These are phyloP conservation scores for Buxus sempervirens DNA, from an alignment of 164 flowering plant genomes.

Conservation along the genomic window DNA sequence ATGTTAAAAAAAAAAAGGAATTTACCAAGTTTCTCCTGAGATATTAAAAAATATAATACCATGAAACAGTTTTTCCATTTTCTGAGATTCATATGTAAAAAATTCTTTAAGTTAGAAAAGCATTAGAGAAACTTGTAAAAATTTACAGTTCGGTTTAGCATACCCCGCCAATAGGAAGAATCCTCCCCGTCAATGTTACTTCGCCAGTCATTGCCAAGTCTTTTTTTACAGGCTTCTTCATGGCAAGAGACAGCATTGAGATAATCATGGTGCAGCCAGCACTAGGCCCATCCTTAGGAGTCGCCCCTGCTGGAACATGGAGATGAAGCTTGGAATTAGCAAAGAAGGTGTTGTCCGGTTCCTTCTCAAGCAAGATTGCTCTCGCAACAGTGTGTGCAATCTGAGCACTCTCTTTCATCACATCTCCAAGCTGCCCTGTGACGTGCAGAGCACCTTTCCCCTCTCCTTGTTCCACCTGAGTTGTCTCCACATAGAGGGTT, in stretches of 20 bases:
- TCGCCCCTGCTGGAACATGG: constrained; percentile 98
- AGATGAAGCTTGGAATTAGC: constrained; percentile 82
- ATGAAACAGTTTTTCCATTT: background rate
- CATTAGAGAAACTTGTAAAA: constrained; percentile 3
- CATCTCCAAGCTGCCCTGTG: constrained; percentile 98
- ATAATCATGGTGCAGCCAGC: constrained; percentile 99
- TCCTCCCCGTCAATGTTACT: constrained; percentile 80
- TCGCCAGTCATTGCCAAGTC: constrained; percentile 99
- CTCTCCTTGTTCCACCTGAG: constrained; percentile 73
- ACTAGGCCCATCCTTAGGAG: constrained; percentile 98
- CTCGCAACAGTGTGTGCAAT: constrained; percentile 88
- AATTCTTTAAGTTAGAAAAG: background rate
- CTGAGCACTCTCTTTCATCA: constrained; percentile 98
- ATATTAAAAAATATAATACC: no score
- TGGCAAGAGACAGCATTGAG: constrained; percentile 80
- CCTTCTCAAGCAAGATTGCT: constrained; percentile 66
- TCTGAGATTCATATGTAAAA: background rate
- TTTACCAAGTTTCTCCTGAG: no score
- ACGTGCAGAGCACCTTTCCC: constrained; percentile 81
- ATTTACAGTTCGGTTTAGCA: constrained; percentile 12
- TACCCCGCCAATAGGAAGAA: constrained; percentile 99
- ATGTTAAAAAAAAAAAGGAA: background rate
- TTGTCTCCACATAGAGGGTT: constrained; percentile 84
- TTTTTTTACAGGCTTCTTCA: constrained; percentile 71
- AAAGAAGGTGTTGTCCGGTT: constrained; percentile 67